A percentile compares a stretch with the other conserved stretches of the same genome.
phyloP scores from a whole-genome alignment of 2,329 filamentous ascomycete genomes.

The Claviceps spartinae region DNA sequence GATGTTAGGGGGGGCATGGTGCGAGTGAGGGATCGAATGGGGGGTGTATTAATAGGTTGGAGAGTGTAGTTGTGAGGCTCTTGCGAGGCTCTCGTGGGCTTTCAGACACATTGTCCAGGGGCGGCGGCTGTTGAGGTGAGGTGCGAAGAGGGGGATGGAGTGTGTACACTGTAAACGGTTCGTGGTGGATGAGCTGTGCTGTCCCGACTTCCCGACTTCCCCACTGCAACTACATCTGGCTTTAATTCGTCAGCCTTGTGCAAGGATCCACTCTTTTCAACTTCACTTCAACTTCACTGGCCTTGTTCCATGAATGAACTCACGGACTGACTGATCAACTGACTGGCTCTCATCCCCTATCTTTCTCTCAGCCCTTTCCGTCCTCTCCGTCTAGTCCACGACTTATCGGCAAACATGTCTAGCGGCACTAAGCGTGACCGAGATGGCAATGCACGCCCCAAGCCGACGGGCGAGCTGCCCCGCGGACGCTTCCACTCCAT shows the following conservation, averaged over 20 bases:
- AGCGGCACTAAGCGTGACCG: constrained; percentile 39
- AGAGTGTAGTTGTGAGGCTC: too few relatives aligned
- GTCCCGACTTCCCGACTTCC: neutral
- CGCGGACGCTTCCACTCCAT: constrained; percentile 48
- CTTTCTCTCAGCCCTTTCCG: too few relatives aligned
- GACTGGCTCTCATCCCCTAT: neutral
- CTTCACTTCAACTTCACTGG: neutral
- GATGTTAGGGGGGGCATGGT: constrained; percentile 6
- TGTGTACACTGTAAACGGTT: neutral
- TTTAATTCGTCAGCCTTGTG: neutral
- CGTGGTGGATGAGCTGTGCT: neutral
- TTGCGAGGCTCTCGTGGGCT: too few relatives aligned
- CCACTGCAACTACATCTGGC: neutral
- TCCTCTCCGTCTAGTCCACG: neutral
- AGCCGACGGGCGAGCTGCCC: constrained; percentile 22
- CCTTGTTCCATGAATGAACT: neutral
- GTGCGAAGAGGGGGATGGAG: neutral
- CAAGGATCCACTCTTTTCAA: neutral
- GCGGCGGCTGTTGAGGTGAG: too few relatives aligned
- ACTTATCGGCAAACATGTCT: constrained; percentile 14
- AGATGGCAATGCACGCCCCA: constrained; percentile 33
- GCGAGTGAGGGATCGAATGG: neutral
- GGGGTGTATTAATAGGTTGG: neutral
- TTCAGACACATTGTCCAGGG: too few relatives aligned
- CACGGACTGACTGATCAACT: neutral